Conservation (phyloP, 176 grass and related monocot species). For the Thalia dealbata region DNA sequence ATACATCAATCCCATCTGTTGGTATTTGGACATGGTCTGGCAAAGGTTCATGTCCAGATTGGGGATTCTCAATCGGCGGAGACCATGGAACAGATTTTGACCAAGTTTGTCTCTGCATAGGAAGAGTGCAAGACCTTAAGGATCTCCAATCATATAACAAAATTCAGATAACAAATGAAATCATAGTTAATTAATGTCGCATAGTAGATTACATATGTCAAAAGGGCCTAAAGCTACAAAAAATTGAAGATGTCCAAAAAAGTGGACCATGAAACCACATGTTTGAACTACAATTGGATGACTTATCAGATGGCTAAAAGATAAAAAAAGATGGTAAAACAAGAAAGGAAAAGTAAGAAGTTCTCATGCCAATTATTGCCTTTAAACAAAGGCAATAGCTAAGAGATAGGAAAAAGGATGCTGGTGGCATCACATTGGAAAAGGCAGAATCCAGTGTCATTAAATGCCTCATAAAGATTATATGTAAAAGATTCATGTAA, state of each 20-base stretch:
- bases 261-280: not conserved
- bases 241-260: not conserved
- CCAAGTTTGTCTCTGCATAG: constrained; percentile 47
- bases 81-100: constrained; percentile 58
- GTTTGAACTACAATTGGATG: not conserved
- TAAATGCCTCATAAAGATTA: not conserved
- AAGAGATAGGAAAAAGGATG: not conserved
- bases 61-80: constrained; percentile 56
- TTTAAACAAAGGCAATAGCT: too few species aligned
- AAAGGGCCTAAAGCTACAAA: not conserved
- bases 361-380: too few species aligned
- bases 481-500: not conserved
- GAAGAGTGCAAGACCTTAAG: constrained; percentile 22
- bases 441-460: not conserved
- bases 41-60: constrained; percentile 30
- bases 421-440: not conserved
- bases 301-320: not conserved
- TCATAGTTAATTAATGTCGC: not conserved
- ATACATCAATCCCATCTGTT: constrained; percentile 79
- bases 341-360: not conserved
- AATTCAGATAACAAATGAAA: not conserved
- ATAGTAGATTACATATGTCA: not conserved
- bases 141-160: not conserved
- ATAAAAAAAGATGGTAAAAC: not conserved
- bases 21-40: constrained; percentile 69